Evolutionary conservation across 768 basidiomycete species (phyloP), one percentile per base, ranked within the genome.

Genomic region (Suillus bovinus): DNA sequence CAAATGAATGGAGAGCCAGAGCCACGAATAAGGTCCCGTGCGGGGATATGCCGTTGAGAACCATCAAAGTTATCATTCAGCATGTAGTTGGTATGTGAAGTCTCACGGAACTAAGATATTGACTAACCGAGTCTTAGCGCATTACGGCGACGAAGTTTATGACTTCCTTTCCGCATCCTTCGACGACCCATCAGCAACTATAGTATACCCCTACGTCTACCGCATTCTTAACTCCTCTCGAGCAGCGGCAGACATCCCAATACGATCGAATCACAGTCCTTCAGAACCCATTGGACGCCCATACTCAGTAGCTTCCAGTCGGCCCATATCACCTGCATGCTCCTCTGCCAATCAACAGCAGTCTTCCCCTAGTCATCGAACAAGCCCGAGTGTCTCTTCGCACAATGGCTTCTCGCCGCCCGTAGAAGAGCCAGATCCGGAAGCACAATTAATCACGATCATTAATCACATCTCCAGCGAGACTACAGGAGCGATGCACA

Each of bases 1-100:
- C 97, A 1, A 95, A 94, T 64, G 95, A 97, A 74, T 99, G 96
- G 94, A 87, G 96, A 58, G 89, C 91, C 14, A 82, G 97, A 65
- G 93, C 94, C 11, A 89, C 89, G 1, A 94, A 93, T 71, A 91
- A 90, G 65, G 86, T 99, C 2, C 96, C 97, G 4, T 91, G 96
- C 71, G 96, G 95, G 29, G 97, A 99, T 70, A 96, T 99, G 96
- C 97, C 97, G 2, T 76, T 99, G 62, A 82, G 97, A 64, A 99
- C 97, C 3, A 93, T 99, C 74, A 99, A 99, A 80, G 96, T 97
- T 46, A 93, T 99, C 68, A 92, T 99, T 39, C 97, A 99, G 76
- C 94, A 96, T 73, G 86, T 98, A 61, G 93, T 98, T 68, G 91
- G 95, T 96, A 67, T 80, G 95, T 85, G 20, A 20, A 27, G 31